Evolutionary conservation across 1,284 basidiomycete genomes (phyloP), one percentile per base, ranked within the genome.

Genomic region (Microbotryomycetes sp.): DNA sequence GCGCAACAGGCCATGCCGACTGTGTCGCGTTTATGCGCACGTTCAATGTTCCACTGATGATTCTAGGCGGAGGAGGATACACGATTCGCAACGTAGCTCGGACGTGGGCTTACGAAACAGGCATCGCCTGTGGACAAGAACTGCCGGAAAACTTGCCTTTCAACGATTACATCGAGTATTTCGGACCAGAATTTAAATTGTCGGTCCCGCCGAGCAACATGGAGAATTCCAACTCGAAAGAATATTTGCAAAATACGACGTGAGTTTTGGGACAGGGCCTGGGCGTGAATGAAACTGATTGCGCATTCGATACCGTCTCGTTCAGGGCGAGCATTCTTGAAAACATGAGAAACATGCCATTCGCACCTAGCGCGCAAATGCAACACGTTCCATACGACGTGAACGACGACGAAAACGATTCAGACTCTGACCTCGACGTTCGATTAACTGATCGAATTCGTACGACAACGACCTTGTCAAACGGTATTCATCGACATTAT

Each of bases 101-200:
- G 45, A 86, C 89, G 13, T 99, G 94, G 94, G 87, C 92, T 23
- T 97, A 90, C 77, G 96, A 99, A 76, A 98, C 96, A 0, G 93
- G 91, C 0, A 87, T 94, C 71, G 88, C 92, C 31, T 82, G 94
- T 16, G 92, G 90, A 1, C 81, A 89, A 52, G 86, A 92, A 73
- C 86, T 97, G 57, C 83, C 89, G 67, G 54, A 61, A 45, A 86
- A 89, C 71, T 75, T 98, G 65, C 94, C 94, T 0, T 97, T 89
- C 84, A 96, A 90, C 76, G 87, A 93, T 71, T 97, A 92, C 76
- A 90, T 97, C 74, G 93, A 97, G 75, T 98, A 93, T 85, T 98
- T 93, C 75, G 94, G 93, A 0, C 96, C 96, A 15, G 81, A 92
- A 60, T 98, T 94, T 77, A 83, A 93, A 69, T 81, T 98, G 29